A percentile compares a stretch with the other conserved stretches of the same genome.
Conservation (phyloP, 2,329 filamentous ascomycete species). For the Aspergillus aculeatus region DNA sequence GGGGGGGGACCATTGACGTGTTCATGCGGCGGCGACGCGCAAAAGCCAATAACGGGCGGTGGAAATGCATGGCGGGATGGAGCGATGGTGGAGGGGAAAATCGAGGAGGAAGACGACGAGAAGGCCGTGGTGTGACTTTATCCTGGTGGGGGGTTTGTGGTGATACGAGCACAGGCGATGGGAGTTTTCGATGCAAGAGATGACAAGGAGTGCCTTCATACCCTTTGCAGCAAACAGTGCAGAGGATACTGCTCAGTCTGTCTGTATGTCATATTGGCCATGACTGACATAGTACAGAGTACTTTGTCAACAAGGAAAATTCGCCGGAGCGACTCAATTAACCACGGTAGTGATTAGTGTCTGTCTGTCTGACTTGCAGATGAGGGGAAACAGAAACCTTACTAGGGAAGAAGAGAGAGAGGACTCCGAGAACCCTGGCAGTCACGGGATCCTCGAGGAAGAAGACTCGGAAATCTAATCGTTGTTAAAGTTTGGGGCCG, state of each 20-base stretch:
- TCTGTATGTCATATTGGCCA: background rate
- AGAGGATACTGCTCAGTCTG: background rate
- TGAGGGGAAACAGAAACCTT: background rate
- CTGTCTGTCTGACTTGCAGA: background rate
- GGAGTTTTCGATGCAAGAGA: background rate
- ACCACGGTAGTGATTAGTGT: background rate
- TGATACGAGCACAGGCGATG: background rate
- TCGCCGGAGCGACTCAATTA: too few species aligned
- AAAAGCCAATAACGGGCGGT: conserved; percentile 23
- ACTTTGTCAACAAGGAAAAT: too few species aligned
- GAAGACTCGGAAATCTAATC: background rate
- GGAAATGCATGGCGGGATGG: conserved; percentile 14
- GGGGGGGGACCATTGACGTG: conserved; percentile 26
- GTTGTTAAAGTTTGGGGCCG: background rate
- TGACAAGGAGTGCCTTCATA: background rate
- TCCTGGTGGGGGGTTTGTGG: background rate
- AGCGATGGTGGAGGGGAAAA: conserved; percentile 11
- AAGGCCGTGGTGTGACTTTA: conserved; percentile 7
- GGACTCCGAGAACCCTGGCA: background rate
- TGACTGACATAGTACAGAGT: background rate
- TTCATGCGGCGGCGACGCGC: conserved; percentile 21
- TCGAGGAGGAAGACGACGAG: conserved; percentile 1
- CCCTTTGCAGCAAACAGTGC: background rate
- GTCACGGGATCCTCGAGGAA: background rate
- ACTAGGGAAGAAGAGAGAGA: background rate